Percentiles rank a stretch among this genome's conserved stretches.
Conservation (phyloP, 139 green algal genomes). For the Chlorella sp. region DNA sequence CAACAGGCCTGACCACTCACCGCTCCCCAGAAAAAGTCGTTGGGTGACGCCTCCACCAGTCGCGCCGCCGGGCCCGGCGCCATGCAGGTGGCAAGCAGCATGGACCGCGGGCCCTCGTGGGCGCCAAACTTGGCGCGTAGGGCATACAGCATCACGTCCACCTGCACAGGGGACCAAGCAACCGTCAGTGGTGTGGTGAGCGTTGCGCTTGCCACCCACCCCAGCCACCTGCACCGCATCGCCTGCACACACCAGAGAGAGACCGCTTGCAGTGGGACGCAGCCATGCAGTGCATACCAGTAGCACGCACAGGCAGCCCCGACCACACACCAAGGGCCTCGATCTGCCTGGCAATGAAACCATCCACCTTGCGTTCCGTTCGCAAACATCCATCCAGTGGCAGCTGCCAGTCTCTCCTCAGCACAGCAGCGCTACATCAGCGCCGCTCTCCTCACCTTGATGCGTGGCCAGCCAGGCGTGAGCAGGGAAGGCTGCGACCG, state of each 20-base stretch:
- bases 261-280: not conserved
- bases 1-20: too few species aligned
- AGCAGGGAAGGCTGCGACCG: conserved; percentile 64
- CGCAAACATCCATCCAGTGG: not conserved
- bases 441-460: conserved; percentile 39
- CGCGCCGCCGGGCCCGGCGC: too few species aligned
- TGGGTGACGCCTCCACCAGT: conserved; percentile 30
- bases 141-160: conserved; percentile 76
- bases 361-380: not conserved
- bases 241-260: too few species aligned
- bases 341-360: too few species aligned
- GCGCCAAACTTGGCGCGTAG: conserved; percentile 77
- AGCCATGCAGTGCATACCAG: not conserved
- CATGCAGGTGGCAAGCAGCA: conserved; percentile 73
- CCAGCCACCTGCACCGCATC: too few species aligned
- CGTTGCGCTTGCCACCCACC: not conserved
- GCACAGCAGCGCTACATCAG: not conserved
- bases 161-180: not conserved
- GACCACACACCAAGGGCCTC: not conserved
- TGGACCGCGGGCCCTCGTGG: conserved; percentile 54
- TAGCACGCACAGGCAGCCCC: not conserved
- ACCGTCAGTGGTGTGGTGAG: not conserved
- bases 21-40: conserved; percentile 77
- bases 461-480: conserved; percentile 67
- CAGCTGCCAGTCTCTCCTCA: not conserved